Percentiles rank a stretch among this genome's conserved stretches.
Evolutionary conservation across 2,329 filamentous ascomycete genomes (phyloP).

Genomic region (Cercospora sp.): DNA sequence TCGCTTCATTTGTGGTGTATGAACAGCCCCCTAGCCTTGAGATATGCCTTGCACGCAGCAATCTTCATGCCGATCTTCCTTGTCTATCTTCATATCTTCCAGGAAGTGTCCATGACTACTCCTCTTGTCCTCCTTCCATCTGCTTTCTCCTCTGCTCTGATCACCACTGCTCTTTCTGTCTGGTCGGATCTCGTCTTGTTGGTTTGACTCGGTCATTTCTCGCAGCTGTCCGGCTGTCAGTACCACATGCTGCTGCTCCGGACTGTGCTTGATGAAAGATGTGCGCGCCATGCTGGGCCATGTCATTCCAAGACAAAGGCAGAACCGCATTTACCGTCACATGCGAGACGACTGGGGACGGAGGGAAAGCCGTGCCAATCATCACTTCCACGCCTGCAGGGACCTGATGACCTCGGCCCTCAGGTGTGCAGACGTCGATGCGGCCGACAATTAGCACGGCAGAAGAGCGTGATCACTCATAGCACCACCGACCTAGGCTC

Average conservation of each 20-base stretch:
- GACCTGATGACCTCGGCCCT: constrained; percentile 18
- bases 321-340: constrained; percentile 17
- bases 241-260: neutral
- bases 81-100: neutral
- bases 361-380: constrained; percentile 4
- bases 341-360: constrained; percentile 8
- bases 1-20: neutral
- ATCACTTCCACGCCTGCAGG: neutral
- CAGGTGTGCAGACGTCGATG: neutral
- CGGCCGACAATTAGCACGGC: constrained; percentile 4
- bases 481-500: constrained; percentile 2
- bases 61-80: neutral
- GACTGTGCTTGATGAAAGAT: neutral
- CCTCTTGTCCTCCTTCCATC: neutral
- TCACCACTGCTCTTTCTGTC: neutral
- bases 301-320: neutral
- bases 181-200: neutral
- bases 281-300: neutral
- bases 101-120: neutral
- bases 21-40: neutral
- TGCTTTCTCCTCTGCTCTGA: neutral
- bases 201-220: neutral
- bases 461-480: constrained; percentile 12
- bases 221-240: neutral
- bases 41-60: neutral